Evolutionary conservation across 768 basidiomycete species (phyloP).

Genomic region (Russula sp.): DNA sequence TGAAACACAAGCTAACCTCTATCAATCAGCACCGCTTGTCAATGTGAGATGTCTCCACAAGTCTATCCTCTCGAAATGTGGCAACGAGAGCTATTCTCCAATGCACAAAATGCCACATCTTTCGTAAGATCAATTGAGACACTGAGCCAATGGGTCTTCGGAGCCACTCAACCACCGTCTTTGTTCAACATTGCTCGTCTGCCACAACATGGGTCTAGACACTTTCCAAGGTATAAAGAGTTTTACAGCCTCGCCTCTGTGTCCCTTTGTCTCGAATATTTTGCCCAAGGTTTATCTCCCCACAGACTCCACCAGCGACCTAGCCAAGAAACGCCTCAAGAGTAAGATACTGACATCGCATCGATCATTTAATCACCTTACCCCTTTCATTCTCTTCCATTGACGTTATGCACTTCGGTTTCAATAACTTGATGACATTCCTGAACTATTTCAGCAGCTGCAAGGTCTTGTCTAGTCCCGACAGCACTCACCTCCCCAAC

Average conservation of each 20-base stretch:
- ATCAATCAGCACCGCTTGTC: too few species aligned
- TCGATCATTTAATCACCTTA: too few species aligned
- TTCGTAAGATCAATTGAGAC: too few species aligned
- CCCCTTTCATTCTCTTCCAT: too few species aligned
- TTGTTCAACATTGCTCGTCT: background rate
- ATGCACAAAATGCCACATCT: too few species aligned
- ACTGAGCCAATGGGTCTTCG: too few species aligned
- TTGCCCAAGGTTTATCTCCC: too few species aligned
- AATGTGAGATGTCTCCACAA: too few species aligned
- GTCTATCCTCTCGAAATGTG: too few species aligned
- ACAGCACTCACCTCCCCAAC: constrained; percentile 10
- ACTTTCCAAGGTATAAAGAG: background rate
- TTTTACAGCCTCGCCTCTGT: background rate
- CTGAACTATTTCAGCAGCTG: constrained; percentile 1
- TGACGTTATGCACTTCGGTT: background rate
- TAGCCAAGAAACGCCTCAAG: background rate
- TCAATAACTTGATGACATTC: background rate
- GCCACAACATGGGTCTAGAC: background rate
- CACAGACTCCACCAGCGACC: background rate
- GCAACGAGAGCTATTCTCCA: too few species aligned
- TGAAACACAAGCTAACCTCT: background rate
- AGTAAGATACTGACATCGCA: background rate
- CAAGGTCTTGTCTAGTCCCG: constrained; percentile 1
- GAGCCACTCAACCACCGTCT: background rate
- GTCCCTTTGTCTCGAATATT: too few species aligned